Evolutionary conservation across 177 flowering plant species (phyloP).

Genomic region (Vitis hybrid): DNA sequence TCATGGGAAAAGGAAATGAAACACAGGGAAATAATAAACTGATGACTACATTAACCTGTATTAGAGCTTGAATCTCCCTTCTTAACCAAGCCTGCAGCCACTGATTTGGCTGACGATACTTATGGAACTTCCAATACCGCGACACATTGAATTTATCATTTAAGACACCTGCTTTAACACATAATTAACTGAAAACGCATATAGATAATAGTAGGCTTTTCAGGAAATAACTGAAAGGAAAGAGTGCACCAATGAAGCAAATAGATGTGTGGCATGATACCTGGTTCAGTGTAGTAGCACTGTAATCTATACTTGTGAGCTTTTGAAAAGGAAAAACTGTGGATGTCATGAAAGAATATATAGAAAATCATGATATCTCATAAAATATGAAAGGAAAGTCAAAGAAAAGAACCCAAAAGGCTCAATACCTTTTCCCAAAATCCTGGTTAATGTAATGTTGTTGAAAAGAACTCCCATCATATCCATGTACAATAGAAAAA

Average conservation of each 20-base stretch:
- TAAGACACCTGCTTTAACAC: conserved; percentile 41
- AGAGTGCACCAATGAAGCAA: not conserved
- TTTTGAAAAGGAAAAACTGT: conserved; percentile 60
- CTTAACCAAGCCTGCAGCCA: conserved; percentile 76
- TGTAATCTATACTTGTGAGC: conserved; percentile 71
- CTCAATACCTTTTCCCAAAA: conserved; percentile 41
- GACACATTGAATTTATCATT: conserved; percentile 43
- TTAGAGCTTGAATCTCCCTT: conserved; percentile 83
- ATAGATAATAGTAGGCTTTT: conserved; percentile 6
- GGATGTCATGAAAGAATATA: conserved; percentile 6
- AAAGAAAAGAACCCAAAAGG: not conserved
- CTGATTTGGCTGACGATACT: conserved; percentile 60
- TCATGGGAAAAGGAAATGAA: not conserved
- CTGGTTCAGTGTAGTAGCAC: conserved; percentile 73
- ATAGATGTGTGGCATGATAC: conserved; percentile 26
- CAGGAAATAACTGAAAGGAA: conserved; percentile 1
- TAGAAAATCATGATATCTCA: conserved; percentile 4
- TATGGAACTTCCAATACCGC: conserved; percentile 61
- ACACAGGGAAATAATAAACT: not conserved
- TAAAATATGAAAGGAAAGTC: not conserved
- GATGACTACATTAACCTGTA: conserved; percentile 47
- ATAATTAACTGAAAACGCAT: conserved; percentile 1
- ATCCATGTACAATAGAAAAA: conserved; percentile 62
- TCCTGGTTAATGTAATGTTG: conserved; percentile 52
- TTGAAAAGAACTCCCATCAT: conserved; percentile 60